Evolutionary conservation across 2,329 filamentous ascomycete species (phyloP).

Genomic region (Claviceps humidiphila): DNA sequence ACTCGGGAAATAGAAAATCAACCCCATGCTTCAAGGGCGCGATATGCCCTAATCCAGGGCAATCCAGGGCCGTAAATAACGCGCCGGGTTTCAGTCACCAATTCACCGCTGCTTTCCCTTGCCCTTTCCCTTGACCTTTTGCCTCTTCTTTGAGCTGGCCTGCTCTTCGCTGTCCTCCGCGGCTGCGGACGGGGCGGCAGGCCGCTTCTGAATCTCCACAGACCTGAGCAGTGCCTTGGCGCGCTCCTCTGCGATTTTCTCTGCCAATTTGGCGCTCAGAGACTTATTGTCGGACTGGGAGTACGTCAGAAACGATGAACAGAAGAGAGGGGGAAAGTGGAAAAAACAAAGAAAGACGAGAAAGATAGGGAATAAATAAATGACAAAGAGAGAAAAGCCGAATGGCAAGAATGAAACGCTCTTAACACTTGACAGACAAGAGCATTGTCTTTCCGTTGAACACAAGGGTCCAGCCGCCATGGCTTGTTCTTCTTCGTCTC

Average conservation of each 20-base stretch:
- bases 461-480: too few relatives aligned
- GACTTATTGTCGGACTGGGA: conserved; percentile 35
- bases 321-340: background rate
- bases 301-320: background rate
- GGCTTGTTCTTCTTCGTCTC: too few relatives aligned
- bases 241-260: conserved; percentile 43
- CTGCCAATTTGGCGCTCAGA: conserved; percentile 37
- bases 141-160: conserved; percentile 19
- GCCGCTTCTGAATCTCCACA: conserved; percentile 32
- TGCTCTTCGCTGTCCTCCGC: conserved; percentile 9
- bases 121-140: conserved; percentile 14
- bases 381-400: too few relatives aligned
- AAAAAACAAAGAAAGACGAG: too few relatives aligned
- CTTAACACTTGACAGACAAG: too few relatives aligned
- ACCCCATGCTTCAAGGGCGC: background rate
- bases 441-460: too few relatives aligned
- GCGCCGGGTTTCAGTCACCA: too few relatives aligned
- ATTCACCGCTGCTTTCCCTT: conserved; percentile 11
- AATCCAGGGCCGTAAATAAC: background rate
- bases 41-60: background rate
- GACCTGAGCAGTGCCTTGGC: conserved; percentile 37
- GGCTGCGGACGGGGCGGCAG: conserved; percentile 16
- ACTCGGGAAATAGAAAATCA: background rate
- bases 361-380: background rate
- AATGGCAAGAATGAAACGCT: too few relatives aligned